These are phyloP conservation scores for Neltuma alba DNA, from an alignment of 306 rosid genomes.

Conservation along the genomic window DNA sequence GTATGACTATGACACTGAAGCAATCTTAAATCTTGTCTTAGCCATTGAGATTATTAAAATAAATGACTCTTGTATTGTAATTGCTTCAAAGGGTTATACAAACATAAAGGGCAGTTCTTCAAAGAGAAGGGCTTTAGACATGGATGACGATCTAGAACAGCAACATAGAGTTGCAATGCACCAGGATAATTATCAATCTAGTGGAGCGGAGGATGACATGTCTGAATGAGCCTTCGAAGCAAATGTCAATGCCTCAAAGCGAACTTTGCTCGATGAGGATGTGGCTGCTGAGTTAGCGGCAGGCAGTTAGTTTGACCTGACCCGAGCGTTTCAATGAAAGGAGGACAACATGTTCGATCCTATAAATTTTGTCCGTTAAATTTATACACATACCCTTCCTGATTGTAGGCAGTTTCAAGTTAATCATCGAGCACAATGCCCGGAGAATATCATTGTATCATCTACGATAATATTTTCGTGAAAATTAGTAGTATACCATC, in stretches of 20 bases:
- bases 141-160: conserved; percentile 74
- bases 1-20: conserved; percentile 56
- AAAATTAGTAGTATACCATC: not conserved
- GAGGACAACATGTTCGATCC: conserved; percentile 21
- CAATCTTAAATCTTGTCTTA: conserved; percentile 21
- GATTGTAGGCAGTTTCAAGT: conserved; percentile 43
- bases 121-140: conserved; percentile 56
- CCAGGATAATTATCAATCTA: conserved; percentile 70
- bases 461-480: not conserved
- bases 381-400: conserved; percentile 33
- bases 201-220: conserved; percentile 91
- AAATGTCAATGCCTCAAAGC: conserved; percentile 35
- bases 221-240: conserved; percentile 58
- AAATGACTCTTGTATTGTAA: conserved; percentile 1
- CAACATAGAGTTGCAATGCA: conserved; percentile 53
- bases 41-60: conserved; percentile 2
- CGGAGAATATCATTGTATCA: not conserved
- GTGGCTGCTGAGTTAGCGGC: conserved; percentile 28
- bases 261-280: conserved; percentile 24
- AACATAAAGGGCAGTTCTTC: conserved; percentile 51
- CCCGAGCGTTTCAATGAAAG: conserved; percentile 32
- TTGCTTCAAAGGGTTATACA: conserved; percentile 66
- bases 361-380: conserved; percentile 36
- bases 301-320: conserved; percentile 19
- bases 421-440: not conserved